Evolutionary conservation across 257 asterid genomes (phyloP), one percentile per base, ranked within the genome.

Genomic region (Ligustrum vulgare): DNA sequence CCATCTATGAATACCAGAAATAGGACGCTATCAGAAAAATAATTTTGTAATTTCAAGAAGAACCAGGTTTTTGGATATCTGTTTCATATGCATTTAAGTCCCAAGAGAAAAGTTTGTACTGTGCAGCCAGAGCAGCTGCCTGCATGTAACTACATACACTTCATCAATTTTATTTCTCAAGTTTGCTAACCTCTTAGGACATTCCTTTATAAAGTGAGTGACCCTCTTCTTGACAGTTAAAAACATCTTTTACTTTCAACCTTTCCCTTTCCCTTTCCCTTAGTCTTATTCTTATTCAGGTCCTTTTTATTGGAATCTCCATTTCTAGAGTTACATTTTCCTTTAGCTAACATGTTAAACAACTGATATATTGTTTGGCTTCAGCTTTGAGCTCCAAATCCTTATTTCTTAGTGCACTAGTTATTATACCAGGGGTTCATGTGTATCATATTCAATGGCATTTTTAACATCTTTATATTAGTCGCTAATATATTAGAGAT

Each of bases 41-140:
- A 22, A 63, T 41, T 64, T 34, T 43, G 25, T 12, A 66, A 58
- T 67, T 51, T 12, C 20, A 77, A n/a, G 76, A 63, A 78, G 79
- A 20, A 60, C 35, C 34, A 23, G 32, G 33, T 60, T 60, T 60
- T 23, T 3, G 0, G 34, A 11, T 60, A 60, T 60, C 16, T 60
- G 32, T 60, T 10, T 60, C 28, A 11, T 22, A 22, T 60, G 35
- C 6, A 60, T 60, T 23, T 6, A 35, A 22, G 32, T 22, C 34
- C 34, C 34, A 25, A 60, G 25, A 60, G 33, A 60, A 60, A 60
- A 23, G 67, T 60, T 60, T 2, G 15, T 23, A 8, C 20, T 51
- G 1, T 47, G 56, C 16, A 47, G 2, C 56, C 56, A 1, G 56
- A 47, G 18, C 1, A 23, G 62, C 62, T 51, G 62, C 62, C 62